These are phyloP conservation scores for Paralagenidium karlingii DNA, from an alignment of 352 stramenopile species.

Conservation along the genomic window DNA sequence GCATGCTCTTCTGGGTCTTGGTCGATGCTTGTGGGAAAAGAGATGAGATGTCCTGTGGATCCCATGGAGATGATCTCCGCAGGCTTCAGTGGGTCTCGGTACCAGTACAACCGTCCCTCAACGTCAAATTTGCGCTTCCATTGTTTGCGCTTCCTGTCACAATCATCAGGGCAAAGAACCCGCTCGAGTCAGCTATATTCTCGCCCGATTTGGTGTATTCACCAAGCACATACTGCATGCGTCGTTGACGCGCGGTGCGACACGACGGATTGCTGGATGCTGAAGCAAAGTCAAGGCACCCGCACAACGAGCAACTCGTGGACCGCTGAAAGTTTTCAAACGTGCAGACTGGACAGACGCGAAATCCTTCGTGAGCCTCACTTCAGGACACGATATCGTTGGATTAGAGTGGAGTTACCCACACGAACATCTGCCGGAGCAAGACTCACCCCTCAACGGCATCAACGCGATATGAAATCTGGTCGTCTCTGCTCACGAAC, in stretches of 20 bases:
- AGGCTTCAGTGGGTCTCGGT: neutral
- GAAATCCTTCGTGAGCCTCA: too few relatives aligned
- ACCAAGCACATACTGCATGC: neutral
- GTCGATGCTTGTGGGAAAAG: neutral
- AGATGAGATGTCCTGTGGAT: neutral
- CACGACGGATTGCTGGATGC: too few relatives aligned
- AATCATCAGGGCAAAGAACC: neutral
- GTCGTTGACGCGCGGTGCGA: neutral
- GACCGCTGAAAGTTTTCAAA: too few relatives aligned
- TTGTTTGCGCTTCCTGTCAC: neutral
- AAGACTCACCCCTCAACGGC: too few relatives aligned
- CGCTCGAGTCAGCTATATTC: neutral
- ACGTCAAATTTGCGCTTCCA: conserved; percentile 2
- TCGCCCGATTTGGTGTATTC: neutral
- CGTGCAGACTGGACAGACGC: too few relatives aligned
- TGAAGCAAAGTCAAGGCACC: too few relatives aligned
- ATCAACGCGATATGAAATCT: too few relatives aligned
- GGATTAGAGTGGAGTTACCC: too few relatives aligned
- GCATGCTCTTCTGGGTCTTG: neutral
- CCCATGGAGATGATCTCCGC: neutral
- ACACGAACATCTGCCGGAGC: too few relatives aligned
- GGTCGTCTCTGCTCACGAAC: too few relatives aligned
- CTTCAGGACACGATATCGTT: too few relatives aligned
- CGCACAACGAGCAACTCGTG: too few relatives aligned
- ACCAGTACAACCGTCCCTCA: neutral